A percentile compares a stretch with the other conserved stretches of the same genome.
These are phyloP conservation scores for Trichoderma gamsii DNA, from an alignment of 495 filamentous ascomycete genomes.

Conservation along the genomic window DNA sequence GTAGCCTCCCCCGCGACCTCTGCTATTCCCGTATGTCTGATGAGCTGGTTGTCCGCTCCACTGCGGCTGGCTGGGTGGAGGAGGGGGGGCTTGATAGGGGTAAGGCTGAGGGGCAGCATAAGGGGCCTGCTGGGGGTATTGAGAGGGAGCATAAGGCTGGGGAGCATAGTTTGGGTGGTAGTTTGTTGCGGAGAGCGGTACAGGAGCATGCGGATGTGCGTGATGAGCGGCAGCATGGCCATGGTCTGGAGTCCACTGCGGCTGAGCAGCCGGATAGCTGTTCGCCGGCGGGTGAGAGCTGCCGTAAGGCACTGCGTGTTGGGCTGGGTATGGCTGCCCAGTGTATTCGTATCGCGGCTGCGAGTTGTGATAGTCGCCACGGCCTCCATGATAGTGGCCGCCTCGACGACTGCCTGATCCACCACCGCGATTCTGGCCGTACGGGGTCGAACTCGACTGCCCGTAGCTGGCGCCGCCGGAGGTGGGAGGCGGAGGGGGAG, in stretches of 20 bases:
- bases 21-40: conserved; percentile 46
- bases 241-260: conserved; percentile 31
- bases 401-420: conserved; percentile 30
- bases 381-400: conserved; percentile 31
- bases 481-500: conserved; percentile 46
- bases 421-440: conserved; percentile 27
- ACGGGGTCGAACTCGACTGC: conserved; percentile 22
- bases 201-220: conserved; percentile 26
- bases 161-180: conserved; percentile 50
- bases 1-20: conserved; percentile 48
- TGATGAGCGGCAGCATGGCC: conserved; percentile 20
- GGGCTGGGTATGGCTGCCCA: conserved; percentile 23
- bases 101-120: conserved; percentile 31
- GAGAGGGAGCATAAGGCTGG: conserved; percentile 38
- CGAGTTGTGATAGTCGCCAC: conserved; percentile 21
- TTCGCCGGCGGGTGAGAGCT: conserved; percentile 25
- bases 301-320: conserved; percentile 24
- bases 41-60: conserved; percentile 5
- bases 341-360: conserved; percentile 18
- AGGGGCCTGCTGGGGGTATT: conserved; percentile 27
- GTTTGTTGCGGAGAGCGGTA: conserved; percentile 38
- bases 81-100: conserved; percentile 21
- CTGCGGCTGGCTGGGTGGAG: conserved; percentile 22
- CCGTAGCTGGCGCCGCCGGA: conserved; percentile 24
- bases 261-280: conserved; percentile 21